Conservation (phyloP, 2,329 filamentous ascomycete genomes). For the Talaromyces sp. region DNA sequence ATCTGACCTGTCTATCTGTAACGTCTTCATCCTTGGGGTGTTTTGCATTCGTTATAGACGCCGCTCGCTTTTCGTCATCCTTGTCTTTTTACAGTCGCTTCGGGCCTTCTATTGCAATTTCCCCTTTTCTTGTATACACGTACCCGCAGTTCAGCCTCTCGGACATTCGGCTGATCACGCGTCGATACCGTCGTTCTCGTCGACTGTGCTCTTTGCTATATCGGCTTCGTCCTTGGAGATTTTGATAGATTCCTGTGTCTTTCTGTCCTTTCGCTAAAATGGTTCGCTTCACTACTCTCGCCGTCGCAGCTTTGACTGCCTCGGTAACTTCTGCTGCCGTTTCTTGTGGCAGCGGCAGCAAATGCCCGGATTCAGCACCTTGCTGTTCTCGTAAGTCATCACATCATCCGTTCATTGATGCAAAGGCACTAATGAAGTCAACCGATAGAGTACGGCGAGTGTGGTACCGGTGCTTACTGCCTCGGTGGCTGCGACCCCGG, state of each 20-base stretch:
- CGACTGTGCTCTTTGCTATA: background rate
- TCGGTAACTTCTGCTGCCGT: slow-evolving; percentile 29
- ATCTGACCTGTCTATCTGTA: background rate
- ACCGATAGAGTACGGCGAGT: slow-evolving; percentile 76
- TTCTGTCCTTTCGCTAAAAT: slow-evolving; percentile 24
- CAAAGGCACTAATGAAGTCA: background rate
- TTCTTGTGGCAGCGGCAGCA: slow-evolving; percentile 40
- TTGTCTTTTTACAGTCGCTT: slow-evolving; percentile 7
- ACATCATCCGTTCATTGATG: background rate
- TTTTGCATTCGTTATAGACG: slow-evolving; percentile 13
- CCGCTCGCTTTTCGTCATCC: slow-evolving; percentile 10
- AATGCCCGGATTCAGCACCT: slow-evolving; percentile 69
- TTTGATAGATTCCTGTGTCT: background rate
- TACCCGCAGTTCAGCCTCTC: background rate
- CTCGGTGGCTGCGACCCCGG: slow-evolving; percentile 90
- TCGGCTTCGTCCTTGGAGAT: background rate
- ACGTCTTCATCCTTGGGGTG: slow-evolving; percentile 6
- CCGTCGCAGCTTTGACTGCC: slow-evolving; percentile 35
- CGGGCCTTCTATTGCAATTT: background rate
- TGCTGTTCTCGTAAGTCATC: slow-evolving; percentile 70
- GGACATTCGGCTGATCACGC: background rate
- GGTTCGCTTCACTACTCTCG: slow-evolving; percentile 35
- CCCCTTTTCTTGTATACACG: slow-evolving; percentile 1
- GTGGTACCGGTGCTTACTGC: slow-evolving; percentile 91
- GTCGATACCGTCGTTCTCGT: background rate